Evolutionary conservation across 768 basidiomycete genomes (phyloP).

Genomic region (Lentinula guzmanii): DNA sequence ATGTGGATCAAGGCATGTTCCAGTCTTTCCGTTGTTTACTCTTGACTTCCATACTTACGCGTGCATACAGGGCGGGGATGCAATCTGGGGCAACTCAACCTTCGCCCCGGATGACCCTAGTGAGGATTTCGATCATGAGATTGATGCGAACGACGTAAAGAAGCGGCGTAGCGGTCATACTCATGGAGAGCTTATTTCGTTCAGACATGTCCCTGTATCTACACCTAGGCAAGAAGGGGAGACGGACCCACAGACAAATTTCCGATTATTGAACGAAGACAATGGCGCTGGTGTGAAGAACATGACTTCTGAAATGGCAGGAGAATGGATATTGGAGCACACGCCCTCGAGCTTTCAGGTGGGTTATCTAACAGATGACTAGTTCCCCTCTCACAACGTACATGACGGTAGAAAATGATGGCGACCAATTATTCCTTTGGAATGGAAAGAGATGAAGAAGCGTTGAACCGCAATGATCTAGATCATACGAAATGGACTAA

Average conservation of each 20-base stretch:
- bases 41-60: background rate
- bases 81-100: slow-evolving; percentile 73
- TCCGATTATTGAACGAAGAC: background rate
- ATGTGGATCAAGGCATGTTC: slow-evolving; percentile 82
- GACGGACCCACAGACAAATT: slow-evolving; percentile 7
- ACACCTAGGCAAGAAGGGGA: slow-evolving; percentile 13
- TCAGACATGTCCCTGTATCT: slow-evolving; percentile 37
- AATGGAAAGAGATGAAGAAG: slow-evolving; percentile 69
- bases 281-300: slow-evolving; percentile 30
- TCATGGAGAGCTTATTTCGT: slow-evolving; percentile 81
- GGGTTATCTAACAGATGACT: background rate
- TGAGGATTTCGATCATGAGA: slow-evolving; percentile 12
- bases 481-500: slow-evolving; percentile 91
- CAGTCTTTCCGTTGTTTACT: background rate
- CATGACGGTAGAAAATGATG: slow-evolving; percentile 61
- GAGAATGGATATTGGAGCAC: slow-evolving; percentile 74
- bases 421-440: slow-evolving; percentile 83
- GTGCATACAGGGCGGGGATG: slow-evolving; percentile 61
- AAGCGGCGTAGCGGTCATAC: slow-evolving; percentile 39
- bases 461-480: slow-evolving; percentile 56
- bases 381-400: background rate
- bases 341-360: slow-evolving; percentile 83
- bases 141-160: background rate
- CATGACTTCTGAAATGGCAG: slow-evolving; percentile 74
- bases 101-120: slow-evolving; percentile 76